Evolutionary conservation across 2,329 filamentous ascomycete genomes (phyloP), one percentile per base, ranked within the genome.

Genomic region (Sclerotinia glacialis): DNA sequence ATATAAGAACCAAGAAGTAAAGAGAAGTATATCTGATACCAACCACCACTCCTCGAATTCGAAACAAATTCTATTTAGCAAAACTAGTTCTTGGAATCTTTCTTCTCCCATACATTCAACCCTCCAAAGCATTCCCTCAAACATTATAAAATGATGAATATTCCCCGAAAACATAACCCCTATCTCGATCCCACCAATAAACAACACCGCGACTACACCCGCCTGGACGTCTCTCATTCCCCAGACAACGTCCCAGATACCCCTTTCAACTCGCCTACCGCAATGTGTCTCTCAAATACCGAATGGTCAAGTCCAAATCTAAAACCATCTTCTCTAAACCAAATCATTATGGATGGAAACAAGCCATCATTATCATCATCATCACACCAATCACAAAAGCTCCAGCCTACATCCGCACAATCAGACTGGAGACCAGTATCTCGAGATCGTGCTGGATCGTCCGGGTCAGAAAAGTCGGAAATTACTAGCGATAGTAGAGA

Each of bases 191-290:
- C 63, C 16, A 56, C n/a, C 5, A 65, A 65, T 23, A 65, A 28
- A 47, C n/a, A 47, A n/a, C 63, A 59, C 7, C 40, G 52, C n/a
- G 31, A 61, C n/a, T 61, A 61, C 23, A 59, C 53, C 21, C 63
- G 63, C 4, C 31, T 47, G n/a, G 52, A 65, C 53, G 18, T 59
- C 34, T 47, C 53, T 28, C 40, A 65, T 5, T 59, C 40, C 21
- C 40, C 63, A 26, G 53, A 65, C 42, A 47, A n/a, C 53, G 63
- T 65, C 23, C 63, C 63, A 37, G 63, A 65, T 18, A 65, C 63
- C 21, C 63, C 63, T 11, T 50, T 65, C 31, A 65, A 65, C n/a
- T 65, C 63, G 31, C 63, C 63, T 3, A 58, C 40, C 40, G 42
- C 53, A 40, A 56, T 59, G 28, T 59, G 42, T 23, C 47, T 63